Conservation (phyloP, 306 rosid species). For the Vicia faba region DNA sequence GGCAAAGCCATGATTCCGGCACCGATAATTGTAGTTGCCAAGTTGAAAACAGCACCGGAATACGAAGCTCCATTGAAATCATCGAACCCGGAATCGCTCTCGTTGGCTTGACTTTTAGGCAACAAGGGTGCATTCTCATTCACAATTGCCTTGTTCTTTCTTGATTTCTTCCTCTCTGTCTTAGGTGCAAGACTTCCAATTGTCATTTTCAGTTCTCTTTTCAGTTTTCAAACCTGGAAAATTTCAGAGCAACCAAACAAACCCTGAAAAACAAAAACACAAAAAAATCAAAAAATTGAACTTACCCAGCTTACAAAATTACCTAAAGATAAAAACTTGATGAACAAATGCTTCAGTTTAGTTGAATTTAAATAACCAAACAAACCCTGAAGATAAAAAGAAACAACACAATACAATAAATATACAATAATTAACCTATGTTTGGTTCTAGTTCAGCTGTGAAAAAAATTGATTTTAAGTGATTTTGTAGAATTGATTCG, state of each 20-base stretch:
- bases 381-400: background rate
- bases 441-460: too few relatives aligned
- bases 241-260: conserved; percentile 34
- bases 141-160: conserved; percentile 57
- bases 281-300: background rate
- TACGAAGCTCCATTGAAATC: conserved; percentile 92
- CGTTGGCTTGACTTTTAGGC: conserved; percentile 54
- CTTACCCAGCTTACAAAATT: conserved; percentile 33
- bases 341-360: background rate
- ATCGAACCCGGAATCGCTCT: conserved; percentile 60
- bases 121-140: conserved; percentile 80
- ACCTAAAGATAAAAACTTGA: conserved; percentile 23
- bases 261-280: conserved; percentile 5
- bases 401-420: background rate
- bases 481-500: too few relatives aligned
- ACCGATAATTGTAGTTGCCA: conserved; percentile 86
- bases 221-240: conserved; percentile 24
- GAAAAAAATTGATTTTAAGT: too few relatives aligned
- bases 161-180: conserved; percentile 59
- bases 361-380: background rate
- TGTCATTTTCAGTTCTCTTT: conserved; percentile 50
- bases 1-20: conserved; percentile 98
- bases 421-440: too few relatives aligned
- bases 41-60: conserved; percentile 87
- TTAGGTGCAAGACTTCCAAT: conserved; percentile 53